These are phyloP conservation scores for Calocera cornea DNA, from an alignment of 768 basidiomycete genomes.

Conservation along the genomic window DNA sequence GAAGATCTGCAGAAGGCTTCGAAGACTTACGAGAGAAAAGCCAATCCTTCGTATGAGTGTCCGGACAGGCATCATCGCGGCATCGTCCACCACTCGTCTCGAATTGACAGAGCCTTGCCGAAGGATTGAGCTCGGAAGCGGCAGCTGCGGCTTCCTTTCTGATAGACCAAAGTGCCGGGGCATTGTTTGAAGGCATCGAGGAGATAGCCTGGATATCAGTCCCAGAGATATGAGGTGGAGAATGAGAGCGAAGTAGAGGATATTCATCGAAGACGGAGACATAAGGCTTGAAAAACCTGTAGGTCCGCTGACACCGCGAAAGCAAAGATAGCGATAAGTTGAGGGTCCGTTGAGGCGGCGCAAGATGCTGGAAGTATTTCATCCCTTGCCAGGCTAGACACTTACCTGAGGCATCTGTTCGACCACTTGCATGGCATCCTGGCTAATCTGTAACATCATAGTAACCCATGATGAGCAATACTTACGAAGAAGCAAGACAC, in stretches of 20 bases:
- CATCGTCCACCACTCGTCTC: not conserved
- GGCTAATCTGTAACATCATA: not conserved
- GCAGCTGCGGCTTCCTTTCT: not conserved
- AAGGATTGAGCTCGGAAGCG: not conserved
- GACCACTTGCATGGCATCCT: not conserved
- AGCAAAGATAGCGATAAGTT: not conserved
- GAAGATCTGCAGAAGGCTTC: not conserved
- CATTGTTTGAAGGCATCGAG: not conserved
- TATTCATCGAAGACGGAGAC: conserved; percentile 2
- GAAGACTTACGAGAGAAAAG: not conserved
- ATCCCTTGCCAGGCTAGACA: not conserved
- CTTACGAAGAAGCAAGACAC: not conserved
- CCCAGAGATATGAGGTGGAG: not conserved
- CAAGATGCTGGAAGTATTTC: not conserved
- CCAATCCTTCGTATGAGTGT: not conserved
- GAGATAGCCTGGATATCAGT: not conserved
- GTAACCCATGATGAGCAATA: not conserved
- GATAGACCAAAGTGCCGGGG: not conserved
- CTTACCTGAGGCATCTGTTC: not conserved
- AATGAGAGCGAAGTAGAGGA: not conserved
- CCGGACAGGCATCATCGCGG: not conserved
- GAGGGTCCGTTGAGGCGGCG: not conserved
- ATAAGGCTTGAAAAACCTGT: conserved; percentile 1
- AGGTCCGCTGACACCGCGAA: not conserved
- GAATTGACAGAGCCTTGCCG: not conserved